Evolutionary conservation across 1,284 basidiomycete species (phyloP), one percentile per base, ranked within the genome.

Genomic region (Cutaneotrichosporon dermatis): DNA sequence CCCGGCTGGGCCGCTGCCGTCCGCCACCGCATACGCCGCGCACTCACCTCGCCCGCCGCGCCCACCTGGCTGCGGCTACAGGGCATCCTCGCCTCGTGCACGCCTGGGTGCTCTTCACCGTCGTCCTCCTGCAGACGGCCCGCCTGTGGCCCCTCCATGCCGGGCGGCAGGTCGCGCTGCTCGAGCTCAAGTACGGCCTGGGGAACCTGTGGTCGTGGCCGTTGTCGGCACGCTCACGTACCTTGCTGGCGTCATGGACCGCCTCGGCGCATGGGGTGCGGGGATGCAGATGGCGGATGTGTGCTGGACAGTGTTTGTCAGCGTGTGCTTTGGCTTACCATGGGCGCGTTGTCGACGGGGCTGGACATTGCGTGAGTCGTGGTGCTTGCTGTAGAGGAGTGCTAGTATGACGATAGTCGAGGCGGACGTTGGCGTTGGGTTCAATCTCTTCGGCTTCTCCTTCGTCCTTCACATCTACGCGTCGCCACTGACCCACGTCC

Each of bases 391-490:
- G 1, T 9, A 4, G n/a, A 4, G 6, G 41, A 16, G 36, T 25
- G 2, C 25, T 25, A 25, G 25, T 25, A 15, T 63, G 55, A 66
- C 51, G 46, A 4, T 35, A 72, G 69, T 6, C 68, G 70, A 54
- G 70, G 25, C 60, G 72, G 75, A 72, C 56, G 65, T 63, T 25
- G 74, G 69, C 13, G 66, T 71, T 1, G 67, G 71, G 4, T 78
- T 78, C 73, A 78, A 77, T 60, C 68, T 78, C 69, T 74, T 74
- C 54, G 71, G 72, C 51, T 75, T 71, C 58, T 70, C 69, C 1
- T 76, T 74, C 64, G 66, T 77, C 25, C 69, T 75, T 1, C 76
- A 78, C 60, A 64, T 78, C 13, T 78, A 77, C 65, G 75, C 76
- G 5, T 74, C 73, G 4, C 76, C 76, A 5, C 61, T 76, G 9